Base-by-base conservation (phyloP, 106 monocot genomes). In the Iris macrosiphon region DNA sequence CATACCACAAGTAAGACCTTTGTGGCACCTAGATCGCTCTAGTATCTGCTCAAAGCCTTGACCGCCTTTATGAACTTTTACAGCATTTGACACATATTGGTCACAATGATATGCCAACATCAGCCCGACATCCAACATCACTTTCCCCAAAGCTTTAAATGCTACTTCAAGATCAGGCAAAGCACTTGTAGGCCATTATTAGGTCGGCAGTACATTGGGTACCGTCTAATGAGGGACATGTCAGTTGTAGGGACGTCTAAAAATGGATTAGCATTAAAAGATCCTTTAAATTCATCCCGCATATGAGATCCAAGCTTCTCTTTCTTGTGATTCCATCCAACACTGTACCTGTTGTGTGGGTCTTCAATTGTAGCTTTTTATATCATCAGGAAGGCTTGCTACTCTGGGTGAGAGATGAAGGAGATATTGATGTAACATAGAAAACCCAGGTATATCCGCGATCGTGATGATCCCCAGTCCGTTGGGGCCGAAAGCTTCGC, bases 1-100 rank as follows among this genome's bases (percentile, higher is more conserved):
- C 75, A 88, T 81, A 25, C 88, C 93, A 67, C 84, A 81, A 27
- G 93, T 76, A 74, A 94, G 88, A 51, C 93, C 93, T 80, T 96
- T 96, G 71, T 96, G 96, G 60, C 96, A 90, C 41, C 82, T 82
- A n/a, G 96, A 96, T 52, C 61, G 74, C 43, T 37, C 23, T 15
- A 96, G 77, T 66, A 75, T 75, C 49, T 72, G 47, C 69, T 86
- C 77, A 58, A 95, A 79, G 47, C 66, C 52, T 45, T n/a, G n/a
- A n/a, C 69, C 68, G 61, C 55, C 53, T 25, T 69, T 69, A 40
- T 34, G 35, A 2, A 38, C 19, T 57, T 41, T 37, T 34, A 44
- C 30, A 40, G 41, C 44, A 68, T 77, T 75, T 34, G 68, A 66
- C 39, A 82, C 94, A 66, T 85, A 85, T 65, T 51, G 75, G 79